phyloP scores from a whole-genome alignment of 2,329 filamentous ascomycete species.

The Fusarium newnesense region DNA sequence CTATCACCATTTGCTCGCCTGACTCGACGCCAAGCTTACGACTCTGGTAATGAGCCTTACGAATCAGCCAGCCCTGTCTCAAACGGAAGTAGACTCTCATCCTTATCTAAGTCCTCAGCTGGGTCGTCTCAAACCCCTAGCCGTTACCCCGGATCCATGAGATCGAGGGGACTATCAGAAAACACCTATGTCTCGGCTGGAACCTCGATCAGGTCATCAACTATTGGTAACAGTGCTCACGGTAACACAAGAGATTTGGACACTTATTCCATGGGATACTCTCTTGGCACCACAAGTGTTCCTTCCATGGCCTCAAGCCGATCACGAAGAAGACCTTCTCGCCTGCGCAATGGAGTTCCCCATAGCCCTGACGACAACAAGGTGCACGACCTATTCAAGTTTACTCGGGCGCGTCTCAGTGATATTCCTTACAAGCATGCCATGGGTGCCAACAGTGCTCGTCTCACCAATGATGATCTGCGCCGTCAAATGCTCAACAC shows the following conservation, averaged over 20 bases:
- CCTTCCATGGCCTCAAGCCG: constrained; percentile 61
- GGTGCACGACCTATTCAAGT: constrained; percentile 85
- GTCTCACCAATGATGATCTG: constrained; percentile 80
- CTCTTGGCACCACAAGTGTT: constrained; percentile 49
- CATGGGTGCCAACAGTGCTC: constrained; percentile 64
- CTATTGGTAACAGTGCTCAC: constrained; percentile 39
- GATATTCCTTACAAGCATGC: constrained; percentile 85
- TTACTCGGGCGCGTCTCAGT: constrained; percentile 80
- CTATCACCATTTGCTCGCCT: constrained; percentile 81
- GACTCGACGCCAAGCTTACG: constrained; percentile 73
- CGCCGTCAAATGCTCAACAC: constrained; percentile 90
- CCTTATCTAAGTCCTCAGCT: constrained; percentile 63
- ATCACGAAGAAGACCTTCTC: constrained; percentile 67
- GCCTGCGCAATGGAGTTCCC: constrained; percentile 82
- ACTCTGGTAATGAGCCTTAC: constrained; percentile 69
- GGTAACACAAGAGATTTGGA: constrained; percentile 53
- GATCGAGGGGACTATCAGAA: constrained; percentile 67
- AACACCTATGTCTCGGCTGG: constrained; percentile 76
- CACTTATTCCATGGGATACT: constrained; percentile 63
- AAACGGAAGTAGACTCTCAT: constrained; percentile 70
- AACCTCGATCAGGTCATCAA: constrained; percentile 56
- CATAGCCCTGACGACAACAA: constrained; percentile 79
- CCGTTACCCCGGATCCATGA: constrained; percentile 60
- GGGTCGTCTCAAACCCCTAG: constrained; percentile 65
- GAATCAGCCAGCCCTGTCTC: constrained; percentile 75